phyloP scores from a whole-genome alignment of 352 stramenopile genomes.

The Halophytophthora polymorphica region DNA sequence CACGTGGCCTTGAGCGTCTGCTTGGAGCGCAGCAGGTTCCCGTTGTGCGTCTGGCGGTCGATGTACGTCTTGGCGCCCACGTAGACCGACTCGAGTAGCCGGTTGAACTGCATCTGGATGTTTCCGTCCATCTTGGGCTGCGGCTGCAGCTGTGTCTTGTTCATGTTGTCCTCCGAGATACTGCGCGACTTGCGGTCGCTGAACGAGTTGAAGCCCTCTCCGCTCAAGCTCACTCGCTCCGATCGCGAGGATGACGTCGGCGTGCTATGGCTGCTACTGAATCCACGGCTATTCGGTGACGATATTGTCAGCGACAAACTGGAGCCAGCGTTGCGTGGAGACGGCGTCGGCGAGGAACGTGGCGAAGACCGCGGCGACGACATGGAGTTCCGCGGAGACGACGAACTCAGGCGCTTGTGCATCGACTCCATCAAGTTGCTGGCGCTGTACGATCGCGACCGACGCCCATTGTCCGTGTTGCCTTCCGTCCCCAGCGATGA shows the following conservation, averaged over 20 bases:
- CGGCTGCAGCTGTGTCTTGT: conserved; percentile 43
- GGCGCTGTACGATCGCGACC: conserved; percentile 76
- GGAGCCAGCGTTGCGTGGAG: conserved; percentile 36
- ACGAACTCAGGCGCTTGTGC: conserved; percentile 72
- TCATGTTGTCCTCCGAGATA: conserved; percentile 79
- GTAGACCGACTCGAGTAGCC: conserved; percentile 83
- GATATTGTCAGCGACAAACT: conserved; percentile 71
- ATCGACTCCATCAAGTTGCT: conserved; percentile 84
- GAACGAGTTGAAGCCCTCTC: conserved; percentile 46
- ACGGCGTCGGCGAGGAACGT: conserved; percentile 54
- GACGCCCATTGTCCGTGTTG: conserved; percentile 40
- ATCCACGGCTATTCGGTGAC: conserved; percentile 64
- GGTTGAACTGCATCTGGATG: conserved; percentile 81
- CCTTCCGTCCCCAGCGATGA: conserved; percentile 74
- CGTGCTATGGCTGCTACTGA: conserved; percentile 61
- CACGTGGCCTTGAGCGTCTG: conserved; percentile 74
- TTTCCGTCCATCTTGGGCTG: conserved; percentile 86
- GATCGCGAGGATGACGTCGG: conserved; percentile 40
- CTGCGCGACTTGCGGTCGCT: conserved; percentile 64
- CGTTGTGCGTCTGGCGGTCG: conserved; percentile 61
- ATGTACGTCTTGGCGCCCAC: conserved; percentile 85
- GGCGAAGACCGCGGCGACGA: conserved; percentile 44
- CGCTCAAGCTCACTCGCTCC: conserved; percentile 52
- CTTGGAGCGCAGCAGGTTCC: conserved; percentile 55
- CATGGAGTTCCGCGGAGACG: conserved; percentile 30